phyloP scores from a whole-genome alignment of 1,284 basidiomycete species.

The Agroathelia rolfsii region DNA sequence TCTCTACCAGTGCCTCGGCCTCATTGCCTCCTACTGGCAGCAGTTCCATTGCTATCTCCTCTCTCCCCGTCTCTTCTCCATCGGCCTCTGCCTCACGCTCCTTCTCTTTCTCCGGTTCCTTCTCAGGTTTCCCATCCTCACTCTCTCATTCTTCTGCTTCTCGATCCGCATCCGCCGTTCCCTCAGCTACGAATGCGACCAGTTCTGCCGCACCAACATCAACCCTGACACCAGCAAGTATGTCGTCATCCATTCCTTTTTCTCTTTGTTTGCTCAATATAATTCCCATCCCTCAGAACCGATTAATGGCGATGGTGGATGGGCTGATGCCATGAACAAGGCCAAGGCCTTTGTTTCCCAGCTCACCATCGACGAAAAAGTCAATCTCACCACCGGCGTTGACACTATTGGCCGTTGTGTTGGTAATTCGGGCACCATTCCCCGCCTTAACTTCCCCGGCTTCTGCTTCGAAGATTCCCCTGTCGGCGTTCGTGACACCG shows the following conservation, averaged over 20 bases:
- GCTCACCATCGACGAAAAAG: conserved; percentile 41
- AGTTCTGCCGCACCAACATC: conserved; percentile 22
- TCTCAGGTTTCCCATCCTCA: too few species aligned
- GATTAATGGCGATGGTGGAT: conserved; percentile 1
- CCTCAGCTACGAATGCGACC: too few species aligned
- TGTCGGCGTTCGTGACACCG: conserved; percentile 38
- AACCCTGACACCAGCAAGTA: too few species aligned
- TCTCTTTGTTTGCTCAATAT: neutral
- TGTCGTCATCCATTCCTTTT: conserved; percentile 8
- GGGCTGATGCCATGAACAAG: neutral
- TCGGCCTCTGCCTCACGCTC: conserved; percentile 15
- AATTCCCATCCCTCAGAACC: conserved; percentile 1
- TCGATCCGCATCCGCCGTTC: conserved; percentile 10
- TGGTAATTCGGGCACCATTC: conserved; percentile 33
- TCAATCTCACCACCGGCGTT: conserved; percentile 42
- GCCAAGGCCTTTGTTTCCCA: conserved; percentile 24
- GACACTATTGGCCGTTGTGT: conserved; percentile 53
- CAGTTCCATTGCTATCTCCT: too few species aligned
- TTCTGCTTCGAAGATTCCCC: conserved; percentile 63
- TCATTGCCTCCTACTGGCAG: too few species aligned
- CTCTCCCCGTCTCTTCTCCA: conserved; percentile 12
- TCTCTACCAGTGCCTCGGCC: too few species aligned
- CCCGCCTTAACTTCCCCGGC: conserved; percentile 37
- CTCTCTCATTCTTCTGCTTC: conserved; percentile 10
- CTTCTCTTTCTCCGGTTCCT: conserved; percentile 15